Conservation (phyloP, 257 asterid genomes). For the Leptodermis oblonga region DNA sequence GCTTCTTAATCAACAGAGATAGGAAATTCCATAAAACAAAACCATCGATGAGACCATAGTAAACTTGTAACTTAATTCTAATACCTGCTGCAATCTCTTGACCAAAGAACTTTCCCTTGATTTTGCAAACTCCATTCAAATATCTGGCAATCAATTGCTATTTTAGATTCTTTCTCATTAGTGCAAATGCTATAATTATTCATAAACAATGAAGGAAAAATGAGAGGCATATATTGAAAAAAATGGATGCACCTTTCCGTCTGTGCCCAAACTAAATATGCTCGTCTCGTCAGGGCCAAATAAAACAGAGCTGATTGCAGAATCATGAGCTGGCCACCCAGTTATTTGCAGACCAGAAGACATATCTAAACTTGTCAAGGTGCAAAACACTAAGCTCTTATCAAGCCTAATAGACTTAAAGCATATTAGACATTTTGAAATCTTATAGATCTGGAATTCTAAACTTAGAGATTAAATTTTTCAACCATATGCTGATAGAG, state of each 20-base stretch:
- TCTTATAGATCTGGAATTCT: too few species aligned
- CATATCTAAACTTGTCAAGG: slow-evolving; percentile 76
- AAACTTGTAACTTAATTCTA: not conserved
- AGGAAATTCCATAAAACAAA: not conserved
- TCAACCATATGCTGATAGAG: not conserved
- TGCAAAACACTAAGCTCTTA: not conserved
- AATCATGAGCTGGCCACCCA: slow-evolving; percentile 99
- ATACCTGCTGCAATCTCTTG: slow-evolving; percentile 82
- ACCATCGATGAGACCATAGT: not conserved
- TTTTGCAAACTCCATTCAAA: slow-evolving; percentile 97
- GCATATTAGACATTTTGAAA: not conserved
- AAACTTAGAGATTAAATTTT: not conserved
- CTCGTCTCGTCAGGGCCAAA: slow-evolving; percentile 97
- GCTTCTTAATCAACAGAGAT: not conserved
- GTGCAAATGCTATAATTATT: not conserved
- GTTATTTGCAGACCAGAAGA: slow-evolving; percentile 94
- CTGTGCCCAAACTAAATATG: slow-evolving; percentile 85
- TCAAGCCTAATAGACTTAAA: not conserved
- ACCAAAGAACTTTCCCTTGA: slow-evolving; percentile 93
- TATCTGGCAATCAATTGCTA: slow-evolving; percentile 46
- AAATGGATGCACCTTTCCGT: slow-evolving; percentile 64
- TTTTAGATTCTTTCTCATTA: slow-evolving; percentile 26
- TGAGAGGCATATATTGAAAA: slow-evolving; percentile 9
- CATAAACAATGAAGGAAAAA: not conserved
- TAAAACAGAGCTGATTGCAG: slow-evolving; percentile 77